Evolutionary conservation across 257 asterid genomes (phyloP), one percentile per base, ranked within the genome.

Genomic region (Eucommia ulmoides): DNA sequence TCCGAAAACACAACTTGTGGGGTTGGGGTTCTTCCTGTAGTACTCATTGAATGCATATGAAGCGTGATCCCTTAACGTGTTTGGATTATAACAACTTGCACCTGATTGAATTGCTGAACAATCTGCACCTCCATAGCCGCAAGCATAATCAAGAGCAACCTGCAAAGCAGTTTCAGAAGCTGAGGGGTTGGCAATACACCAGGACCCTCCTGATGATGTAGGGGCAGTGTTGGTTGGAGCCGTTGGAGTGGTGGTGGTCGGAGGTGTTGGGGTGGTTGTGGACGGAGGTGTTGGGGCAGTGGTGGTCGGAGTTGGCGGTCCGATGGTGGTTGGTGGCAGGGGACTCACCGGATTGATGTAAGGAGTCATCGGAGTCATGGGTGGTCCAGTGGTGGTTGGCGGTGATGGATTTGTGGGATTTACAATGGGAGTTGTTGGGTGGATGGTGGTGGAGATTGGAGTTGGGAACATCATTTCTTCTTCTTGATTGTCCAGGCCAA

Each of bases 41-140:
- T 89, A 89, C 70, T 56, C 65, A 47, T 89, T 85, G 75, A 89
- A 89, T 51, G 98, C 98, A 19, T 74, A 85, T 5, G 98, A 85
- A 29, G 98, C 94, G 52, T 89, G 98, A 19, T 82, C 92, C 25
- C 55, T 78, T 22, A 75, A 41, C 7, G 99, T 86, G 53, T 69
- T 68, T 17, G 99, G 99, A 0, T 91, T 76, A 26, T 58, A 81
- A 76, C 99, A 91, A 51, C 77, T 51, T 22, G 71, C 92, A 29
- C 73, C 72, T n/a, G 71, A 70, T 56, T 83, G 99, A 55, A 91
- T 63, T 21, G 72, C 70, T 11, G 99, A 73, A 60, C 99, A 91
- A 57, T 91, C 95, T 46, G 99, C 70, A 44, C 95, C 98, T 3
- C 96, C 99, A 60, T 73, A 83, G 38, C 99, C 99, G 55, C 99